Evolutionary conservation across 352 stramenopile species (phyloP).

Genomic region (Pythium periplocum): DNA sequence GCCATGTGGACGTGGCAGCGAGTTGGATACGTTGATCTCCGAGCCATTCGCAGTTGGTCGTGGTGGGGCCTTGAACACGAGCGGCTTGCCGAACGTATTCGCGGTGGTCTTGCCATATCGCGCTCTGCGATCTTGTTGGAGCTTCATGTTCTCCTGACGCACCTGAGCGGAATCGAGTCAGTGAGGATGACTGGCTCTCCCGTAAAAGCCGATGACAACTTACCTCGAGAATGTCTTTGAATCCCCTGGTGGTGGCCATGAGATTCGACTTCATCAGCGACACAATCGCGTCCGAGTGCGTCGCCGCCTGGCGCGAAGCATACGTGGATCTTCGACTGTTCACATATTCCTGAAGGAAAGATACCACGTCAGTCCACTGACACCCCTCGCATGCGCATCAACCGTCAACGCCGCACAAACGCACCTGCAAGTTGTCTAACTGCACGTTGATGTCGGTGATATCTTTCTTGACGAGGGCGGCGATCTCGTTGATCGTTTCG

Average conservation of each 20-base stretch:
- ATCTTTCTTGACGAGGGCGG: conserved; percentile 79
- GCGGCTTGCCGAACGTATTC: conserved; percentile 63
- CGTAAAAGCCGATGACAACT: background rate
- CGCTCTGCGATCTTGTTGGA: conserved; percentile 73
- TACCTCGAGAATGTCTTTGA: conserved; percentile 81
- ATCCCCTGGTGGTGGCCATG: conserved; percentile 70
- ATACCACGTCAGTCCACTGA: no score
- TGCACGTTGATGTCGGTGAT: conserved; percentile 86
- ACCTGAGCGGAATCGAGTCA: conserved; percentile 17
- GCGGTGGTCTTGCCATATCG: conserved; percentile 74
- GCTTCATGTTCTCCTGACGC: conserved; percentile 84
- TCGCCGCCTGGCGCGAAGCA: conserved; percentile 64
- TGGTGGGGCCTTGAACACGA: conserved; percentile 54
- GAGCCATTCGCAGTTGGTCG: conserved; percentile 8
- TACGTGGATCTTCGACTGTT: conserved; percentile 56
- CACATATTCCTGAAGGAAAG: conserved; percentile 46
- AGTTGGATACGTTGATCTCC: conserved; percentile 39
- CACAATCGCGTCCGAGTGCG: conserved; percentile 76
- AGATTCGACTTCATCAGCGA: conserved; percentile 83
- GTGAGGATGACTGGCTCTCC: no score
- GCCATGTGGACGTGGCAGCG: conserved; percentile 52
- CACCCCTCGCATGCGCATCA: no score
- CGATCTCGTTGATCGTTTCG: conserved; percentile 78
- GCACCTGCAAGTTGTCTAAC: conserved; percentile 75
- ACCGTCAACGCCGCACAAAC: background rate